Conservation (phyloP, 441 rosid genomes). For the Populus hybrid region DNA sequence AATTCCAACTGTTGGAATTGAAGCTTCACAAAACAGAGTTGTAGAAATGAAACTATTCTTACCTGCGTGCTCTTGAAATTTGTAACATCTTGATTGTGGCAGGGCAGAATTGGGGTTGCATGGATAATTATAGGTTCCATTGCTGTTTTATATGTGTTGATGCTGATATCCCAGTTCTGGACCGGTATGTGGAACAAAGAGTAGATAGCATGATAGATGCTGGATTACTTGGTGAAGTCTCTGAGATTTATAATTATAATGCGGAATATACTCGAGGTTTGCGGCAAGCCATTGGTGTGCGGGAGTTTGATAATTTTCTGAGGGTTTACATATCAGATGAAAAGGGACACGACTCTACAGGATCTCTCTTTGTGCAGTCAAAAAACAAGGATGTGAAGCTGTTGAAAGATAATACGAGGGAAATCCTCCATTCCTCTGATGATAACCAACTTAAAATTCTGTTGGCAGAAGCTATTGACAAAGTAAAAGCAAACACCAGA, state of each 20-base stretch:
- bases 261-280: conserved; percentile 75
- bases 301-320: conserved; percentile 71
- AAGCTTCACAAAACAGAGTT: neutral
- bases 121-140: conserved; percentile 48
- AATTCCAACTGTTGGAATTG: neutral
- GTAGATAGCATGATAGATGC: conserved; percentile 76
- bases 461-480: conserved; percentile 63
- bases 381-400: conserved; percentile 28
- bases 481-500: conserved; percentile 69
- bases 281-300: conserved; percentile 81
- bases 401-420: conserved; percentile 40
- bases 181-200: conserved; percentile 69
- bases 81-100: conserved; percentile 43
- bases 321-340: conserved; percentile 28
- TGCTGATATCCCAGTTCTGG: conserved; percentile 55
- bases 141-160: conserved; percentile 81
- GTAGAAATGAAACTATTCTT: neutral
- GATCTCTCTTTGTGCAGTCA: conserved; percentile 19
- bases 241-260: conserved; percentile 55
- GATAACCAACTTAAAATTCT: conserved; percentile 40
- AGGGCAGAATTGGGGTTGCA: conserved; percentile 96
- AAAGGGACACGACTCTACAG: conserved; percentile 14
- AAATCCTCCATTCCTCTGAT: conserved; percentile 32
- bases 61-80: conserved; percentile 11
- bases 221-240: conserved; percentile 80